These are phyloP conservation scores for Collariella sp. DNA, from an alignment of 495 filamentous ascomycete species.

Conservation along the genomic window DNA sequence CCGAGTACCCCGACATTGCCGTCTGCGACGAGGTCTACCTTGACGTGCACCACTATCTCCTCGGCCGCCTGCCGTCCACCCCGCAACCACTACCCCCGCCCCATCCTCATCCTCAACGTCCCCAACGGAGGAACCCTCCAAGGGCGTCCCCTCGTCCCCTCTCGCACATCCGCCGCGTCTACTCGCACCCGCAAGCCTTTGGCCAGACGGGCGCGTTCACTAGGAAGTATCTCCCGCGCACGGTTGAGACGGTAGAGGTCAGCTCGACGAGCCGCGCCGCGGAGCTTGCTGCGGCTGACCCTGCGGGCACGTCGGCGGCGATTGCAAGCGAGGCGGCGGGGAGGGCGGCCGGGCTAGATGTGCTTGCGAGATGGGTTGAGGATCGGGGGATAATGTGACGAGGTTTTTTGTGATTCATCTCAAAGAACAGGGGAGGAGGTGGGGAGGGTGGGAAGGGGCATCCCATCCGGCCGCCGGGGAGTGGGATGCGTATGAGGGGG, in stretches of 20 bases:
- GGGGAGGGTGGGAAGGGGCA: slow-evolving; percentile 3
- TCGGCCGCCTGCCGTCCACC: slow-evolving; percentile 34
- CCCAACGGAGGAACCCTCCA: background rate
- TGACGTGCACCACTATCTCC: slow-evolving; percentile 75
- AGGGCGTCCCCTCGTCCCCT: slow-evolving; percentile 31
- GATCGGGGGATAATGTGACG: slow-evolving; percentile 78
- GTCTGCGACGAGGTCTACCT: slow-evolving; percentile 79
- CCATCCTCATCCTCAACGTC: background rate
- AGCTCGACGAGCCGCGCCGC: slow-evolving; percentile 79
- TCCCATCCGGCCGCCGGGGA: background rate
- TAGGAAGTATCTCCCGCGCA: slow-evolving; percentile 50
- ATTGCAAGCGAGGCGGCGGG: slow-evolving; percentile 70
- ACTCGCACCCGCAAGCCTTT: slow-evolving; percentile 91
- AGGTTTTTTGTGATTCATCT: slow-evolving; percentile 67
- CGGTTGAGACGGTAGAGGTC: slow-evolving; percentile 75
- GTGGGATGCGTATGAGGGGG: slow-evolving; percentile 2
- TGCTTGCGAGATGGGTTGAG: slow-evolving; percentile 70
- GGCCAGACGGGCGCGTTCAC: slow-evolving; percentile 84
- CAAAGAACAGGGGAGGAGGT: slow-evolving; percentile 23
- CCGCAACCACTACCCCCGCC: background rate
- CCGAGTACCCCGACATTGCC: slow-evolving; percentile 51
- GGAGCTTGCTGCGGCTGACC: slow-evolving; percentile 58
- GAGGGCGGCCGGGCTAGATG: slow-evolving; percentile 51
- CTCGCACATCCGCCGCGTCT: slow-evolving; percentile 50
- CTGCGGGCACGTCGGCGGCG: slow-evolving; percentile 55